Conservation (phyloP, 202 grass and related monocot genomes). For the Eragrostis tef region DNA sequence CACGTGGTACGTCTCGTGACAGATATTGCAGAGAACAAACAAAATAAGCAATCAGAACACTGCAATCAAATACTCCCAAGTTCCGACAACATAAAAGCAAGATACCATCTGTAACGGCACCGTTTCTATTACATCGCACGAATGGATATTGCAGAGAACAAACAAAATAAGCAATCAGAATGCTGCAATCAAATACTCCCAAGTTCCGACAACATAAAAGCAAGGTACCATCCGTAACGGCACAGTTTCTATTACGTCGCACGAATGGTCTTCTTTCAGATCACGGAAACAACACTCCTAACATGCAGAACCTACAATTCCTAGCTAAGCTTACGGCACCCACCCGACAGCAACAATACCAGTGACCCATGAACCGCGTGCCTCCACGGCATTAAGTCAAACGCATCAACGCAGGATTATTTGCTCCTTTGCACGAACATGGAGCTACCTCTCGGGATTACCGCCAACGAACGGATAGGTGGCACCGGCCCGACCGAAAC, state of each 20-base stretch:
- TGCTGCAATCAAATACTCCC: too few species aligned
- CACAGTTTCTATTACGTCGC: not conserved
- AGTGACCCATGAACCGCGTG: not conserved
- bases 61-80: too few species aligned
- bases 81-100: too few species aligned
- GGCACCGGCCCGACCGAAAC: not conserved
- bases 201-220: too few species aligned
- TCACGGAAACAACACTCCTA: not conserved
- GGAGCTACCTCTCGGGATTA: not conserved
- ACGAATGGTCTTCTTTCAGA: not conserved
- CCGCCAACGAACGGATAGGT: not conserved
- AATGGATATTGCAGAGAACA: not conserved
- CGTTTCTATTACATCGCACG: too few species aligned
- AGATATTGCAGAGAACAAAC: not conserved
- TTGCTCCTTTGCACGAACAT: not conserved
- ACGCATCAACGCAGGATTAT: not conserved
- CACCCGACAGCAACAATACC: not conserved
- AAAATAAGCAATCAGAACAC: not conserved
- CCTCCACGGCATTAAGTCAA: constrained; percentile 27
- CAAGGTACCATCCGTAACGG: too few species aligned
- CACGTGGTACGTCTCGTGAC: not conserved
- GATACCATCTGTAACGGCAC: too few species aligned
- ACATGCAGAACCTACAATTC: not conserved
- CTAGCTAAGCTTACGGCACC: not conserved
- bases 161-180: not conserved